Conservation (phyloP, 2,329 filamentous ascomycete species). For the Neodidymelliopsis sp. region DNA sequence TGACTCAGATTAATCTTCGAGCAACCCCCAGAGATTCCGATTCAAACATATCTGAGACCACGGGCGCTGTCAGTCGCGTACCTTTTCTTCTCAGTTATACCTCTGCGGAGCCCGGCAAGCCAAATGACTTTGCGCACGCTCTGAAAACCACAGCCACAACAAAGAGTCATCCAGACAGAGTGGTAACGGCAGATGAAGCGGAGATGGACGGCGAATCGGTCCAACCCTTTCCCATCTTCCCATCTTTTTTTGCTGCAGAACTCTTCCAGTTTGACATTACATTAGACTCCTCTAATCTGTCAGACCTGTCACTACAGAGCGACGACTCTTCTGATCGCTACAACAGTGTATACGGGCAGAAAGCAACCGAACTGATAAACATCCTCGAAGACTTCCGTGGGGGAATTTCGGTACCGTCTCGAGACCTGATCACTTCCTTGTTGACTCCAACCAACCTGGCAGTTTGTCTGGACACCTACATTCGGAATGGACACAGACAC, state of each 20-base stretch:
- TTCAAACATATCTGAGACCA: neutral
- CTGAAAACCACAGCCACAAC: neutral
- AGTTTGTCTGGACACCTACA: neutral
- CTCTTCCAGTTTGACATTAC: neutral
- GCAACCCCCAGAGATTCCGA: too few relatives aligned
- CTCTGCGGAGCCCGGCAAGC: neutral
- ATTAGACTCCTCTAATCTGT: neutral
- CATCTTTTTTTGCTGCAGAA: neutral
- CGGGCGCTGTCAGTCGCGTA: neutral
- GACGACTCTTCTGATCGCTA: neutral
- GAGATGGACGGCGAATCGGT: neutral
- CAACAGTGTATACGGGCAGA: neutral
- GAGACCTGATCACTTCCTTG: neutral
- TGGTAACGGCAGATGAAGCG: neutral
- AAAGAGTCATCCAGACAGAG: too few relatives aligned
- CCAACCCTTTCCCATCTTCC: neutral
- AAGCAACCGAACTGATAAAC: neutral
- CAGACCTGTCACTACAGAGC: neutral
- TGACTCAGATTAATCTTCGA: too few relatives aligned
- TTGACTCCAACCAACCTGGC: neutral
- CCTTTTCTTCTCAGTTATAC: slow-evolving; percentile 10
- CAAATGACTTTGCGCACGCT: slow-evolving; percentile 4
- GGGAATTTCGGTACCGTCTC: neutral
- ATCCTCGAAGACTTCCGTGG: neutral
- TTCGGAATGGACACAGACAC: slow-evolving; percentile 3